A percentile compares a stretch with the other conserved stretches of the same genome.
These are phyloP conservation scores for Russula compacta DNA, from an alignment of 768 basidiomycete genomes.

Conservation along the genomic window DNA sequence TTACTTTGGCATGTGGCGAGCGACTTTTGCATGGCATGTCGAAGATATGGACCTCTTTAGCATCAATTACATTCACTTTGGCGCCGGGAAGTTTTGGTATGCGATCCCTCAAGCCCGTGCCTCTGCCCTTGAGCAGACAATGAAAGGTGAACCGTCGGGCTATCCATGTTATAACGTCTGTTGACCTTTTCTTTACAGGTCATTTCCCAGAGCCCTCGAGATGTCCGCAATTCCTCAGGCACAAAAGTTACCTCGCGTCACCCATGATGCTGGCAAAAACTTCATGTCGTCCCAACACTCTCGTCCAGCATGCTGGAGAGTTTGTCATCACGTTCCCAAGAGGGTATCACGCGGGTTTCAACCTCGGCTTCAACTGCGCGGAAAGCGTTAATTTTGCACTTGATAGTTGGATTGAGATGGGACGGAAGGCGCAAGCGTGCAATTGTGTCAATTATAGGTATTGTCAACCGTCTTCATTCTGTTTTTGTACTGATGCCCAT, in stretches of 20 bases:
- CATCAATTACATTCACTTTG: slow-evolving; percentile 98
- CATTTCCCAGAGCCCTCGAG: slow-evolving; percentile 78
- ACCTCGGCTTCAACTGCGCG: slow-evolving; percentile 92
- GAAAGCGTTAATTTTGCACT: slow-evolving; percentile 97
- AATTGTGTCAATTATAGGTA: slow-evolving; percentile 70
- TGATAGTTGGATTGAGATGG: slow-evolving; percentile 88
- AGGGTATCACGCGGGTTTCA: slow-evolving; percentile 96
- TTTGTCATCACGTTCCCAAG: slow-evolving; percentile 93
- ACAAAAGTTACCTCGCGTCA: slow-evolving; percentile 92
- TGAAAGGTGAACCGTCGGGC: slow-evolving; percentile 53
- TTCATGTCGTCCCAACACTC: slow-evolving; percentile 71
- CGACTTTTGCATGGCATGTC: slow-evolving; percentile 98
- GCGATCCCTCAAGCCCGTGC: slow-evolving; percentile 85
- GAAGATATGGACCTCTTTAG: slow-evolving; percentile 99
- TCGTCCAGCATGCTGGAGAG: slow-evolving; percentile 91
- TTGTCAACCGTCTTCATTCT: neutral
- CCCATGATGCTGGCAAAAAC: slow-evolving; percentile 73
- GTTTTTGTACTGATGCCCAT: slow-evolving; percentile 1
- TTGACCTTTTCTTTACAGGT: slow-evolving; percentile 35
- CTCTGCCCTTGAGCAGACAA: slow-evolving; percentile 73
- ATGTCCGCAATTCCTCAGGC: slow-evolving; percentile 91
- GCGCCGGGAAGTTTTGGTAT: slow-evolving; percentile 97
- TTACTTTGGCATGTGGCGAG: slow-evolving; percentile 99
- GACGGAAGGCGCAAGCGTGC: slow-evolving; percentile 69
- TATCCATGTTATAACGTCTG: neutral